Evolutionary conservation across 139 green algal species (phyloP).

Genomic region (Chlorella vulgaris): DNA sequence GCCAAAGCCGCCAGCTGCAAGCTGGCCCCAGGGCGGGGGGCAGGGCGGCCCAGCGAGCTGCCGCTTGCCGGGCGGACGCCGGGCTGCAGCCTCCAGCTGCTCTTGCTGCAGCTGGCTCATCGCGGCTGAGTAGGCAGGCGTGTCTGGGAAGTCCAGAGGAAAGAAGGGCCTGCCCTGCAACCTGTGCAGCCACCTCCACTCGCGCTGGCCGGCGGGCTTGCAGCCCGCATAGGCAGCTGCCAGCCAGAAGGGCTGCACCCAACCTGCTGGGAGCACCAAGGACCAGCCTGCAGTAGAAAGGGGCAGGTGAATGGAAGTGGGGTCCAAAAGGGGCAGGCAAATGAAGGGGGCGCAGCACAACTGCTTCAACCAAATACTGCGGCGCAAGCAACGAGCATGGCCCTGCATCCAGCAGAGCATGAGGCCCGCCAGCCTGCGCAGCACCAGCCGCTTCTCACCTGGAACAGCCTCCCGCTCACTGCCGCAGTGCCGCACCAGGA

Average conservation of each 20-base stretch:
- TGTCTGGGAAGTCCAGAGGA: conserved; percentile 59
- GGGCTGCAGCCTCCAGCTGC: conserved; percentile 1
- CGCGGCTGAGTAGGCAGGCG: conserved; percentile 33
- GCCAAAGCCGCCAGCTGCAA: too few species aligned
- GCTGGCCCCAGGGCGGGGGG: conserved; percentile 1
- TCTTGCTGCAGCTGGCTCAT: not conserved
- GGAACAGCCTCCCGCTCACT: not conserved
- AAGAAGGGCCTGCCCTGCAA: conserved; percentile 43
- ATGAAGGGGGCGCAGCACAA: too few species aligned
- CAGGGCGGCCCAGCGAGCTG: not conserved
- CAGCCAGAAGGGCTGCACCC: conserved; percentile 56
- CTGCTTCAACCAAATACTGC: too few species aligned
- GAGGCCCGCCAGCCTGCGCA: too few species aligned
- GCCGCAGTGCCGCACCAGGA: conserved; percentile 31
- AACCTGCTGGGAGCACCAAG: conserved; percentile 58
- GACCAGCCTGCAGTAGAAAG: conserved; percentile 55
- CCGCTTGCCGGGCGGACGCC: conserved; percentile 15
- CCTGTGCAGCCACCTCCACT: conserved; percentile 65
- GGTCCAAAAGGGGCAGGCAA: too few species aligned
- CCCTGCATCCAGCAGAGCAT: too few species aligned
- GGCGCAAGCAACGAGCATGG: too few species aligned
- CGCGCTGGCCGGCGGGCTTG: conserved; percentile 53
- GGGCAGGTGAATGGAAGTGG: too few species aligned
- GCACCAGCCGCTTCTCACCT: not conserved
- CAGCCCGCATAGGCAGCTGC: conserved; percentile 38